phyloP scores from a whole-genome alignment of 177 flowering plant species.

The Vitis hybrid region DNA sequence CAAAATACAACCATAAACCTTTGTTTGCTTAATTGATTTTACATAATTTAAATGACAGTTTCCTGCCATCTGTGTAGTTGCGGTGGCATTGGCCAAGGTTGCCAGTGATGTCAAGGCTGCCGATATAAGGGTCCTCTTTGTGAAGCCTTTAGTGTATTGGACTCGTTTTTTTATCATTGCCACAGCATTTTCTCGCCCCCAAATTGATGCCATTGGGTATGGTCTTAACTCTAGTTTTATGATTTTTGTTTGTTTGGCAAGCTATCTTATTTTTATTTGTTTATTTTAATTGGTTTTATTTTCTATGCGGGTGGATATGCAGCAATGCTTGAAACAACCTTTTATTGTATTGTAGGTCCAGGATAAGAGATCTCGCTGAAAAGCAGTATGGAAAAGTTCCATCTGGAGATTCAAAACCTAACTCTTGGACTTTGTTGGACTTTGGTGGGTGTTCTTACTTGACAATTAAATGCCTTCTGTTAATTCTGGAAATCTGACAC shows the following conservation, averaged over 20 bases:
- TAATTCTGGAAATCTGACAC: neutral
- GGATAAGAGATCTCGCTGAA: slow-evolving; percentile 82
- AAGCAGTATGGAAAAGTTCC: slow-evolving; percentile 65
- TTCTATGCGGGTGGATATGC: neutral
- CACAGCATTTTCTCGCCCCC: slow-evolving; percentile 97
- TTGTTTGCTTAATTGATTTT: neutral
- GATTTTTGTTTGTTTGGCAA: neutral
- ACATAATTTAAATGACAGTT: neutral
- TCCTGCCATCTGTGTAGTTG: slow-evolving; percentile 54
- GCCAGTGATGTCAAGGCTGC: slow-evolving; percentile 94
- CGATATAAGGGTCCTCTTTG: slow-evolving; percentile 89
- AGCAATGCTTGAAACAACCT: slow-evolving; percentile 9
- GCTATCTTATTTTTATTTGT: neutral
- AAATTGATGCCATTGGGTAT: slow-evolving; percentile 92
- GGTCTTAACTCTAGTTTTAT: neutral
- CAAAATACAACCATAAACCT: neutral
- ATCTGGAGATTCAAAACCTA: slow-evolving; percentile 81
- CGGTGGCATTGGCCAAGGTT: slow-evolving; percentile 83
- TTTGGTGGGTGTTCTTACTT: slow-evolving; percentile 54
- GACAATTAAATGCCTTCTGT: neutral
- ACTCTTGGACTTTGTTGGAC: slow-evolving; percentile 94
- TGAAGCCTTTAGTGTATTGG: slow-evolving; percentile 97
- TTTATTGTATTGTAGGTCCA: slow-evolving; percentile 45
- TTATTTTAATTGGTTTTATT: too few relatives aligned
- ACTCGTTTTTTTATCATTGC: slow-evolving; percentile 93